Percentiles rank a stretch among this genome's conserved stretches.
Evolutionary conservation across 805 yeast genomes (phyloP).

Genomic region (Yamadazyma sp.): DNA sequence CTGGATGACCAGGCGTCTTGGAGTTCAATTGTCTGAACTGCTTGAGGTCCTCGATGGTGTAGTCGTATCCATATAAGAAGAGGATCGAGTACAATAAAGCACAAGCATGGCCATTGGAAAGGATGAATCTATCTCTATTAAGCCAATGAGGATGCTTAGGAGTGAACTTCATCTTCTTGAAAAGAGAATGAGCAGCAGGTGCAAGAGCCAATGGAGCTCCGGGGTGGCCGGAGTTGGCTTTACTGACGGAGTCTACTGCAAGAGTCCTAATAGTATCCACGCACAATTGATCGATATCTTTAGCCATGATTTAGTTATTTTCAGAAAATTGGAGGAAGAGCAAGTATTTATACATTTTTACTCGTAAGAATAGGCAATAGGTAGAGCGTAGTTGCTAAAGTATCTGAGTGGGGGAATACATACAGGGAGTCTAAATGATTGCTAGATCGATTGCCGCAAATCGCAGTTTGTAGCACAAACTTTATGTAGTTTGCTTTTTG

Average conservation of each 20-base stretch:
- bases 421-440: too few relatives aligned
- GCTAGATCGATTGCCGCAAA: too few relatives aligned
- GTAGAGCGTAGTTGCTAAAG: too few relatives aligned
- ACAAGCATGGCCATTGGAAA: conserved; percentile 96
- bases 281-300: conserved; percentile 63
- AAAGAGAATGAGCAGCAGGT: conserved; percentile 87
- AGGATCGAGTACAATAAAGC: conserved; percentile 83
- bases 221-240: conserved; percentile 97
- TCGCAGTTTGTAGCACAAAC: too few relatives aligned
- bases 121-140: conserved; percentile 92
- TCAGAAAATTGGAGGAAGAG: too few relatives aligned
- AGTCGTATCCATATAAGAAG: conserved; percentile 81
- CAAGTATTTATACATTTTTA: conserved; percentile 3
- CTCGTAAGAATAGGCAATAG: too few relatives aligned
- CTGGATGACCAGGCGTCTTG: conserved; percentile 98
- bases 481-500: too few relatives aligned
- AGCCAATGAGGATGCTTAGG: conserved; percentile 91
- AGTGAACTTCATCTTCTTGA: conserved; percentile 79
- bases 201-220: conserved; percentile 99
- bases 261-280: conserved; percentile 85
- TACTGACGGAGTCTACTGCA: conserved; percentile 82
- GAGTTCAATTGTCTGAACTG: conserved; percentile 87
- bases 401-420: too few relatives aligned
- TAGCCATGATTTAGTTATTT: conserved; percentile 1
- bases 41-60: conserved; percentile 82